Evolutionary conservation across 2,329 filamentous ascomycete species (phyloP).

Genomic region (Tolypocladium inflatum): DNA sequence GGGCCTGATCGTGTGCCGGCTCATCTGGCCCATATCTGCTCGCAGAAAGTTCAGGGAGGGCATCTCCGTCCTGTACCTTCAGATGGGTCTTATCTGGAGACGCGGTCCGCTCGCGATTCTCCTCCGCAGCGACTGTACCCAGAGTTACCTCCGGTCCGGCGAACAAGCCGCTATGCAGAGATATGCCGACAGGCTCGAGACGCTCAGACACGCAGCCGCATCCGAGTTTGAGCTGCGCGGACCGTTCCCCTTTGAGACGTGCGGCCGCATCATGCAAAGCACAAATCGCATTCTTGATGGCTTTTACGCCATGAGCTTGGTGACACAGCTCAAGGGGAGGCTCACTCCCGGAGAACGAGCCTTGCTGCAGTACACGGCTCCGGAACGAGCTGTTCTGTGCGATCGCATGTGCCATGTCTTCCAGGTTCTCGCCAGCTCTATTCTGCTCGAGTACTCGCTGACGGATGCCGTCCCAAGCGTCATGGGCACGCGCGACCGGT

Average conservation of each 20-base stretch:
- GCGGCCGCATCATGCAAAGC: slow-evolving; percentile 60
- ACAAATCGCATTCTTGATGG: slow-evolving; percentile 76
- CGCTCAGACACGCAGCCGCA: slow-evolving; percentile 56
- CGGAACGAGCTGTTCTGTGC: slow-evolving; percentile 71
- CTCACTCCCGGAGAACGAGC: slow-evolving; percentile 68
- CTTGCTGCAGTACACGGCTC: slow-evolving; percentile 63
- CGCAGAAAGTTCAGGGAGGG: slow-evolving; percentile 77
- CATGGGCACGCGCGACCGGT: slow-evolving; percentile 61
- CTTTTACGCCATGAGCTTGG: slow-evolving; percentile 86
- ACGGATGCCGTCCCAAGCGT: slow-evolving; percentile 76
- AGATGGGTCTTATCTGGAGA: slow-evolving; percentile 90
- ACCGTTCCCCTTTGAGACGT: slow-evolving; percentile 64
- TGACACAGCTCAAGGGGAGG: slow-evolving; percentile 67
- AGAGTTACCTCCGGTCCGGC: slow-evolving; percentile 68
- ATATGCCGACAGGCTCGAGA: slow-evolving; percentile 61
- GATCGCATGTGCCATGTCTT: slow-evolving; percentile 78
- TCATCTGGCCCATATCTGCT: slow-evolving; percentile 85
- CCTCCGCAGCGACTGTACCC: slow-evolving; percentile 42
- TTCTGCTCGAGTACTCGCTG: slow-evolving; percentile 83
- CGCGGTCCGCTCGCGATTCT: slow-evolving; percentile 75
- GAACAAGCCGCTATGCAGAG: slow-evolving; percentile 77
- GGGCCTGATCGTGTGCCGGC: slow-evolving; percentile 75
- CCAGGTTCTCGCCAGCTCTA: slow-evolving; percentile 71
- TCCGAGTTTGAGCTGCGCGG: slow-evolving; percentile 77
- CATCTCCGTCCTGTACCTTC: slow-evolving; percentile 73